phyloP scores from a whole-genome alignment of 2,329 filamentous ascomycete genomes.

The Microdochium trichocladiopsis region DNA sequence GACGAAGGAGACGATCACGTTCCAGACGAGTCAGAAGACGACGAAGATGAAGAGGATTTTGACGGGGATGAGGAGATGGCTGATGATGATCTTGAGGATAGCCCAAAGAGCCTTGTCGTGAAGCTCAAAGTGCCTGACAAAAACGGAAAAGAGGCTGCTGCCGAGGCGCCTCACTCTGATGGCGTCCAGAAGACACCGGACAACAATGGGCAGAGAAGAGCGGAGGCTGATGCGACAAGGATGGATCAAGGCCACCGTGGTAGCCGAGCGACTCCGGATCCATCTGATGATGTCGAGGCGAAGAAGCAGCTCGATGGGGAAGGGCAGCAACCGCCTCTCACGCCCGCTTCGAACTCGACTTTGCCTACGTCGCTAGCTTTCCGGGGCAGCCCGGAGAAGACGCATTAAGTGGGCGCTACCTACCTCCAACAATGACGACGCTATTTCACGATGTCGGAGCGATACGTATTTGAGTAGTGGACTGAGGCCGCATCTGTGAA shows the following conservation, averaged over 20 bases:
- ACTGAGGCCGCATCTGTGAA: no score
- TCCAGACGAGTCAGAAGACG: constrained; percentile 50
- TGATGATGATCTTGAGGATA: constrained; percentile 42
- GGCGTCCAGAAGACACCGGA: no score
- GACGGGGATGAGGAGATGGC: constrained; percentile 49
- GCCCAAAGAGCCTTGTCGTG: constrained; percentile 60
- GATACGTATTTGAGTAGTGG: no score
- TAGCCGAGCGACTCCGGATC: constrained; percentile 10
- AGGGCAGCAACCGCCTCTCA: constrained; percentile 14
- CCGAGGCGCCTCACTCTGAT: background rate
- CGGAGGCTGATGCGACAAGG: background rate
- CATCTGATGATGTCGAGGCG: constrained; percentile 2
- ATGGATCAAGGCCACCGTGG: background rate
- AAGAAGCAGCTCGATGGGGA: constrained; percentile 1
- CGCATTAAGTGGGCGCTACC: constrained; percentile 16
- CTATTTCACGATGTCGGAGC: no score
- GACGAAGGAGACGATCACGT: constrained; percentile 67
- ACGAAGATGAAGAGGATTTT: constrained; percentile 50
- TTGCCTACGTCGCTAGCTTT: constrained; percentile 45
- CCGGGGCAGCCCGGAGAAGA: constrained; percentile 56
- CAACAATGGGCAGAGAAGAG: background rate
- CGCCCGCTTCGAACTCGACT: constrained; percentile 18
- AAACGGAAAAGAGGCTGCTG: constrained; percentile 22
- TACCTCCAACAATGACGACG: no score
- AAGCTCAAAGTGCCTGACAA: constrained; percentile 52